Evolutionary conservation across 2,329 filamentous ascomycete species (phyloP), one percentile per base, ranked within the genome.

Genomic region (Chaetomium strumarium): DNA sequence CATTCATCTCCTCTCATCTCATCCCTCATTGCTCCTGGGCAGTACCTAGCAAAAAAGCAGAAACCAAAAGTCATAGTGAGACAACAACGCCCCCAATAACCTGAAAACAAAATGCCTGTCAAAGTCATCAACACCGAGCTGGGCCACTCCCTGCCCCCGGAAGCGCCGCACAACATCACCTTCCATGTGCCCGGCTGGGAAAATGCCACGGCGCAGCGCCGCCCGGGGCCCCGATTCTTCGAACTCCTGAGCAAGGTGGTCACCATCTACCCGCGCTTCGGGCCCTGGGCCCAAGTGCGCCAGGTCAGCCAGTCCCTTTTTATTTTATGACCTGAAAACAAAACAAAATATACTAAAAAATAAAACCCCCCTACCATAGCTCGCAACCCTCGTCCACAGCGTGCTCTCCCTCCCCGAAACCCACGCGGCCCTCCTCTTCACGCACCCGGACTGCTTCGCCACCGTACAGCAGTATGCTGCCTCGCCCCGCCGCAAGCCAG

Each of bases 191-290:
- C 71, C 0, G 70, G 70, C 20, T 78, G 75, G 75, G 64, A 72
- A 7, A 60, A 65, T 7, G 63, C 64, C n/a, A 58, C 67, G 41
- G 60, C 60, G 5, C 57, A 77, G 33, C 85, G 74, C 9, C 68
- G 75, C n/a, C n/a, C 8, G 73, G 73, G 14, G 73, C 76, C 46
- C 56, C 52, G n/a, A n/a, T n/a, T n/a, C n/a, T n/a, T n/a, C 29
- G 51, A 59, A 11, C 45, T 70, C 1, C 48, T 75, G n/a, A 42
- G 61, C 33, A 62, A 47, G 16, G 41, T 77, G 1, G 66, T 66
- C 46, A 70, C 73, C 51, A 67, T 77, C 29, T 78, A 78, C 44
- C 75, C 75, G 11, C 70, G 75, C 4, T 74, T 77, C 53, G 56
- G 62, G 1, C 74, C 75, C 1, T 60, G 52, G 34, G 46, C 52